These are phyloP conservation scores for Musa troglodytarum DNA, from an alignment of 176 grass and related monocot genomes.

Conservation along the genomic window DNA sequence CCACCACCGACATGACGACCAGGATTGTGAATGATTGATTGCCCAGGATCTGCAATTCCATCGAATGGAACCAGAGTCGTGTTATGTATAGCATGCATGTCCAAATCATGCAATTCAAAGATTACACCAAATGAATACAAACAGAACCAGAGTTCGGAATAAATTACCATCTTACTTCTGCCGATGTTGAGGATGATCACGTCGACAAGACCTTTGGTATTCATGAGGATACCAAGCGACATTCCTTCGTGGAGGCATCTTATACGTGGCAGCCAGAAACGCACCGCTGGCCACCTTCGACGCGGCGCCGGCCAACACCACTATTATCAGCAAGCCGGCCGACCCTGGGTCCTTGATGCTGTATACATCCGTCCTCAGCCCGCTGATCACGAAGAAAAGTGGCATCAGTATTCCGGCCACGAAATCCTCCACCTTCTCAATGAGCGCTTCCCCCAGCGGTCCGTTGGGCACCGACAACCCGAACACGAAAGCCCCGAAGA, in stretches of 20 bases:
- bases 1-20: slow-evolving; percentile 47
- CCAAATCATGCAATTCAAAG: neutral
- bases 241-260: slow-evolving; percentile 53
- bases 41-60: slow-evolving; percentile 38
- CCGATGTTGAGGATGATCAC: slow-evolving; percentile 69
- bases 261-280: slow-evolving; percentile 24
- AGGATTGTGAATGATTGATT: slow-evolving; percentile 62
- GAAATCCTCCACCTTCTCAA: slow-evolving; percentile 69
- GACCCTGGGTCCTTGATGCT: slow-evolving; percentile 7
- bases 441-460: slow-evolving; percentile 39
- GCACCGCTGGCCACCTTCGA: slow-evolving; percentile 36
- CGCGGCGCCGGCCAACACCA: slow-evolving; percentile 2
- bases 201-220: slow-evolving; percentile 59
- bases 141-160: neutral
- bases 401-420: slow-evolving; percentile 43
- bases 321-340: slow-evolving; percentile 13
- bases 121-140: neutral
- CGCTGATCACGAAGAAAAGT: slow-evolving; percentile 63
- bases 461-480: slow-evolving; percentile 66
- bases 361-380: slow-evolving; percentile 37
- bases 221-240: slow-evolving; percentile 65
- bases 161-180: slow-evolving; percentile 37
- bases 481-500: slow-evolving; percentile 64
- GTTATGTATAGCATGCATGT: neutral
- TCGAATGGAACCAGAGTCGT: too few species aligned